phyloP scores from a whole-genome alignment of 768 basidiomycete genomes.

The Termitomyces sp. region DNA sequence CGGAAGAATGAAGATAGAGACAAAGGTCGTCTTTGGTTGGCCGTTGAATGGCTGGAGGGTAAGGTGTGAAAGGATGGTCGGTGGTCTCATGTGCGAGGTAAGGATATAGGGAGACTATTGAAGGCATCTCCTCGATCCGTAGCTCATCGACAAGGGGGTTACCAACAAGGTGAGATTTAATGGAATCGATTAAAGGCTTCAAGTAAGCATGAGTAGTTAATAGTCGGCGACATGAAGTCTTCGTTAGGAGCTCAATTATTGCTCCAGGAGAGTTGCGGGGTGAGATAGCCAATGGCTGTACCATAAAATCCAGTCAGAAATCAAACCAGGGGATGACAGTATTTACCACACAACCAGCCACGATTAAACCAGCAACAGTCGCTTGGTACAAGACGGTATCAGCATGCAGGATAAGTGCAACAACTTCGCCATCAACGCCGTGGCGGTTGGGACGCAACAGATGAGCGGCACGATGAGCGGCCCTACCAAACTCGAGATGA shows the following conservation, averaged over 20 bases:
- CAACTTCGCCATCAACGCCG: slow-evolving; percentile 25
- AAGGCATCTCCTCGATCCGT: slow-evolving; percentile 26
- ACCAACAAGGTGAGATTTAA: slow-evolving; percentile 18
- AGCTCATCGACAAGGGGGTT: slow-evolving; percentile 18
- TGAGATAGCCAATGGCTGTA: slow-evolving; percentile 38
- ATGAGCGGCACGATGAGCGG: slow-evolving; percentile 39
- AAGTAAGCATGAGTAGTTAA: slow-evolving; percentile 30
- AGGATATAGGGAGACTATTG: slow-evolving; percentile 13
- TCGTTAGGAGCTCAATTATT: slow-evolving; percentile 30
- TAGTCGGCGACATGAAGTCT: slow-evolving; percentile 34
- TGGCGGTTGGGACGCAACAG: slow-evolving; percentile 28
- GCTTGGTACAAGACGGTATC: slow-evolving; percentile 38
- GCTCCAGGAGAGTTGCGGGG: slow-evolving; percentile 34
- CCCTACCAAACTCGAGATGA: slow-evolving; percentile 40
- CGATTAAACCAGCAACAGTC: slow-evolving; percentile 31
- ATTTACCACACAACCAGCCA: slow-evolving; percentile 32
- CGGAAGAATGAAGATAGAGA: slow-evolving; percentile 36
- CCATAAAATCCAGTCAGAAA: background rate
- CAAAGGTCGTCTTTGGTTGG: slow-evolving; percentile 13
- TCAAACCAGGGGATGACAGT: background rate
- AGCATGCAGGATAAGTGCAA: slow-evolving; percentile 33
- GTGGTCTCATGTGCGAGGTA: slow-evolving; percentile 11
- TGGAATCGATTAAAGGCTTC: slow-evolving; percentile 21
- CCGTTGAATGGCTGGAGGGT: slow-evolving; percentile 6
- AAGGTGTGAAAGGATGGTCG: slow-evolving; percentile 8